Percentiles rank a stretch among this genome's conserved stretches.
phyloP scores from a whole-genome alignment of 257 asterid genomes.

The Ehretia macrophylla region DNA sequence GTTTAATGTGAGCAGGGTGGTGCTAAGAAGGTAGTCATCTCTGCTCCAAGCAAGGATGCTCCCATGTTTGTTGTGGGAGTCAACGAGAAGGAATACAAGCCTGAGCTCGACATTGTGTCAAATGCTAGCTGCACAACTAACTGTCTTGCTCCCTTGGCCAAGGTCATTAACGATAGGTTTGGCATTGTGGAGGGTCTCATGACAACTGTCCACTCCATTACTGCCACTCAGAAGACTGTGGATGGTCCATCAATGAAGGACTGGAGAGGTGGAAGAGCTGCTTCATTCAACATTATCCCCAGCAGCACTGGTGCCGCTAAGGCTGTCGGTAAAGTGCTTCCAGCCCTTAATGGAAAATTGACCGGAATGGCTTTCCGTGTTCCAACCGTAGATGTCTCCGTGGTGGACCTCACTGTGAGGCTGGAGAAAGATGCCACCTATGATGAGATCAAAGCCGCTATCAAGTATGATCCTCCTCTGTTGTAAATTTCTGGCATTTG shows the following conservation, averaged over 20 bases:
- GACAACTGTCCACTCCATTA: conserved; percentile 76
- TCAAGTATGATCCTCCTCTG: conserved; percentile 48
- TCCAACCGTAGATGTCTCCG: conserved; percentile 79
- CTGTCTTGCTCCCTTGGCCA: conserved; percentile 76
- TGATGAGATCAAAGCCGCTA: conserved; percentile 63
- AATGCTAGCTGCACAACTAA: conserved; percentile 86
- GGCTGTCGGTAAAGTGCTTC: conserved; percentile 89
- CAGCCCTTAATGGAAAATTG: conserved; percentile 67
- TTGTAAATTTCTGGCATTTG: neutral
- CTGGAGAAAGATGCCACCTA: conserved; percentile 64
- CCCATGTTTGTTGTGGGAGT: conserved; percentile 85
- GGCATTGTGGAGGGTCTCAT: conserved; percentile 82
- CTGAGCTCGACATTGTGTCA: conserved; percentile 58
- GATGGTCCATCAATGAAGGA: conserved; percentile 88
- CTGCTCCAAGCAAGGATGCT: conserved; percentile 78
- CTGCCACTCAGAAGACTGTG: conserved; percentile 75
- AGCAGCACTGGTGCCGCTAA: conserved; percentile 90
- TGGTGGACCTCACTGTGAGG: conserved; percentile 71
- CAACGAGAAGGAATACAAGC: conserved; percentile 72
- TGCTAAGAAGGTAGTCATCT: conserved; percentile 84
- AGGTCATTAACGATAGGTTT: conserved; percentile 71
- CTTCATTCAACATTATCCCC: conserved; percentile 80
- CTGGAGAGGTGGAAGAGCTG: conserved; percentile 95
- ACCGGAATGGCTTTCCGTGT: conserved; percentile 86
- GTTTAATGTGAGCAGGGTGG: conserved; percentile 51